A percentile compares a stretch with the other conserved stretches of the same genome.
These are phyloP conservation scores for Boletus pseudo-olivaceus DNA, from an alignment of 768 basidiomycete genomes.

Conservation along the genomic window DNA sequence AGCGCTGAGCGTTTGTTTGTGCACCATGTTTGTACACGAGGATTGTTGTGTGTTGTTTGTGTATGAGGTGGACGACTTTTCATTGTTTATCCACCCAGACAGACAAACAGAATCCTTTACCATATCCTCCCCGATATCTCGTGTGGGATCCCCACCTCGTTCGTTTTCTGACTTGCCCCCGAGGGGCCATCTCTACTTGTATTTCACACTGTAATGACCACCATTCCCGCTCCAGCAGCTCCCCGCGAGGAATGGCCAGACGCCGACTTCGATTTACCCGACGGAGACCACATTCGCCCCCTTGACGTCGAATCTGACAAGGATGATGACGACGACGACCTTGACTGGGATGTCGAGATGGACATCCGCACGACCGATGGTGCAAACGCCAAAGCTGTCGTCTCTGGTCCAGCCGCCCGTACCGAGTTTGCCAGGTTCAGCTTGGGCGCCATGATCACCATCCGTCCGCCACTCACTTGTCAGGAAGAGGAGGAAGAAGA, in stretches of 20 bases:
- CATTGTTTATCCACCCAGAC: not conserved
- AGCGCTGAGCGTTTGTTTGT: constrained; percentile 7
- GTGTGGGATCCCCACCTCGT: not conserved
- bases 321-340: constrained; percentile 60
- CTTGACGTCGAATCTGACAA: constrained; percentile 58
- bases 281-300: constrained; percentile 64
- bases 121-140: not conserved
- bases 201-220: constrained; percentile 43
- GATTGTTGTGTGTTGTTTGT: constrained; percentile 21
- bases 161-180: constrained; percentile 16
- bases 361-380: constrained; percentile 57
- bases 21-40: constrained; percentile 16
- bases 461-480: constrained; percentile 58
- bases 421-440: constrained; percentile 37
- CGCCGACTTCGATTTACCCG: constrained; percentile 82
- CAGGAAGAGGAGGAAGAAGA: constrained; percentile 56
- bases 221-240: constrained; percentile 57
- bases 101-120: not conserved
- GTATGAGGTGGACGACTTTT: constrained; percentile 43
- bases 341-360: constrained; percentile 84
- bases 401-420: constrained; percentile 38
- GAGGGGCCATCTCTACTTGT: constrained; percentile 19
- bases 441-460: constrained; percentile 39
- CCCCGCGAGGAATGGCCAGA: constrained; percentile 81
- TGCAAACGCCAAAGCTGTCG: constrained; percentile 41